Conservation (phyloP, 768 basidiomycete genomes). For the Galerina sulciceps region DNA sequence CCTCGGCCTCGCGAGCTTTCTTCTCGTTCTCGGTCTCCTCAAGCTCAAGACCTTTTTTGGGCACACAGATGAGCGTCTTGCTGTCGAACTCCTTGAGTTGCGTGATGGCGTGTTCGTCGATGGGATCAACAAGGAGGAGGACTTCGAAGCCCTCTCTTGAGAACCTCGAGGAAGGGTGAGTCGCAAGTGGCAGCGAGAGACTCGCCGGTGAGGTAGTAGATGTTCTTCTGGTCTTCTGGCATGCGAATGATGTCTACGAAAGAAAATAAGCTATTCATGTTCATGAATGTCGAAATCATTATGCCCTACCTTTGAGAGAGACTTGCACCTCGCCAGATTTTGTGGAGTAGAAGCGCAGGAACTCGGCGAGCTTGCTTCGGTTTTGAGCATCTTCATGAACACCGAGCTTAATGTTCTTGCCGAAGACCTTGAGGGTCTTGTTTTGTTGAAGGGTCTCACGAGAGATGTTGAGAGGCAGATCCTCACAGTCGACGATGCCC, state of each 20-base stretch:
- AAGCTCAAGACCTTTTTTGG: conserved; percentile 98
- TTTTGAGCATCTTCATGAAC: conserved; percentile 99
- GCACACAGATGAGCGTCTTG: conserved; percentile 96
- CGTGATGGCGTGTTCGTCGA: conserved; percentile 98
- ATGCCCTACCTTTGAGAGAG: conserved; percentile 82
- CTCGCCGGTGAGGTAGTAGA: conserved; percentile 99
- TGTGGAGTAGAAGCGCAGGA: conserved; percentile 97
- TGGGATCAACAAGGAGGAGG: conserved; percentile 95
- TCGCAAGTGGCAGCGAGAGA: conserved; percentile 88
- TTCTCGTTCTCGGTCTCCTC: conserved; percentile 99
- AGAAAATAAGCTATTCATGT: conserved; percentile 2
- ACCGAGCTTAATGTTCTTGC: conserved; percentile 99
- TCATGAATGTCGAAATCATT: conserved; percentile 45
- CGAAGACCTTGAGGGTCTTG: conserved; percentile 98
- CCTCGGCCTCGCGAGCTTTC: conserved; percentile 85
- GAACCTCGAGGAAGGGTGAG: conserved; percentile 98
- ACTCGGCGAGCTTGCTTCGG: conserved; percentile 98
- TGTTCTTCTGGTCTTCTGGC: conserved; percentile 98
- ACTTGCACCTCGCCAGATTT: conserved; percentile 89
- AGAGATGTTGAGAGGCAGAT: conserved; percentile 99
- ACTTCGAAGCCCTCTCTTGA: conserved; percentile 99
- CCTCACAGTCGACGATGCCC: conserved; percentile 99
- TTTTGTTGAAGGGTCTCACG: conserved; percentile 99
- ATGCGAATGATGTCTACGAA: conserved; percentile 98
- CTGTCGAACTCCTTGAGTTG: conserved; percentile 99